Evolutionary conservation across 768 basidiomycete species (phyloP).

Genomic region (Boletus huronensis): DNA sequence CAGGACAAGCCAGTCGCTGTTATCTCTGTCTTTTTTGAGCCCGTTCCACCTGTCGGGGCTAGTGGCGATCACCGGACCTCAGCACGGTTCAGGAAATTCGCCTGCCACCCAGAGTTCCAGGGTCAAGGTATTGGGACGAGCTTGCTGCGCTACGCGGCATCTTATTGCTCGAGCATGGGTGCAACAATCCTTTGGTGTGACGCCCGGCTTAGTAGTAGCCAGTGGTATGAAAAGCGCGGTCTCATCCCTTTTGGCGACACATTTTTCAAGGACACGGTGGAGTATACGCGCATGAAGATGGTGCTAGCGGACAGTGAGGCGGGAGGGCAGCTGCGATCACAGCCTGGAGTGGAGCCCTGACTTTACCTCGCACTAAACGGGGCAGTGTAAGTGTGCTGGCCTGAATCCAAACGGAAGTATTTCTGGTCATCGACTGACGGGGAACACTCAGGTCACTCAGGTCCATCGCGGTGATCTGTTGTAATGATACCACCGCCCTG

Average conservation of each 20-base stretch:
- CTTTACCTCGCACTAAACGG: neutral
- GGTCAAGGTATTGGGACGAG: constrained; percentile 50
- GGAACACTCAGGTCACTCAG: constrained; percentile 9
- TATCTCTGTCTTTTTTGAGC: constrained; percentile 53
- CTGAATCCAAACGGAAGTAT: neutral
- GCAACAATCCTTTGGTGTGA: constrained; percentile 56
- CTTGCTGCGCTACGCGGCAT: constrained; percentile 40
- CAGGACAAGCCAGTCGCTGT: constrained; percentile 44
- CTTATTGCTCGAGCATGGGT: constrained; percentile 39
- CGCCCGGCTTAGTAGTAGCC: constrained; percentile 41
- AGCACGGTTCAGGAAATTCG: constrained; percentile 60
- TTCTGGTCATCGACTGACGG: constrained; percentile 7
- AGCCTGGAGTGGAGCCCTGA: neutral
- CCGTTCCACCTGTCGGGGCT: constrained; percentile 24
- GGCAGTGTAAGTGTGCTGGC: constrained; percentile 5
- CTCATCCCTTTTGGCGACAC: constrained; percentile 45
- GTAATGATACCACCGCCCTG: constrained; percentile 13
- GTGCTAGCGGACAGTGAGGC: constrained; percentile 12
- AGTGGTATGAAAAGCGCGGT: constrained; percentile 54
- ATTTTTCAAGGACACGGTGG: constrained; percentile 52
- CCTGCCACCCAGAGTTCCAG: constrained; percentile 50
- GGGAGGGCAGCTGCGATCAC: neutral
- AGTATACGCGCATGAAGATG: constrained; percentile 56
- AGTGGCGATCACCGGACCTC: constrained; percentile 7
- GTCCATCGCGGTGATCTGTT: constrained; percentile 3